Evolutionary conservation across 805 yeast genomes (phyloP).

Genomic region (Grigorovia jiainica): DNA sequence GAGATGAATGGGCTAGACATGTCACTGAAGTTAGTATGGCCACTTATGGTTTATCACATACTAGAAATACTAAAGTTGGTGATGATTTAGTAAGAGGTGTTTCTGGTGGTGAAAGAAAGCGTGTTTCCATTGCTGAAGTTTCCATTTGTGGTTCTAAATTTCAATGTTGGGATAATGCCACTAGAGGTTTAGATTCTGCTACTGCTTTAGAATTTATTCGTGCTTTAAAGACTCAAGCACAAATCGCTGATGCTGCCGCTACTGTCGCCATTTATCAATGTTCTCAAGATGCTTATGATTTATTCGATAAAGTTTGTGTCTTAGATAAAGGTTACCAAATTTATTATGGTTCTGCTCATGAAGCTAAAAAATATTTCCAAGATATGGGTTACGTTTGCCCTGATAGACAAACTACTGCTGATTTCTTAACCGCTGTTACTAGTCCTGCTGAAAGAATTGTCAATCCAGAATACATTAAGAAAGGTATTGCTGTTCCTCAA

Average conservation of each 20-base stretch:
- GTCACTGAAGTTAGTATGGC: slow-evolving; percentile 47
- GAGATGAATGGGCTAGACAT: slow-evolving; percentile 46
- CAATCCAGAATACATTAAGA: slow-evolving; percentile 26
- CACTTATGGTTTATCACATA: slow-evolving; percentile 51
- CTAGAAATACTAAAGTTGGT: slow-evolving; percentile 54
- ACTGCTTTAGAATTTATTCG: slow-evolving; percentile 70
- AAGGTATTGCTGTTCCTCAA: slow-evolving; percentile 47
- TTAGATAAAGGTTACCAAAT: slow-evolving; percentile 54
- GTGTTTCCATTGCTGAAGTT: slow-evolving; percentile 79
- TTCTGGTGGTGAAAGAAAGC: slow-evolving; percentile 80
- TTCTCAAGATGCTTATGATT: slow-evolving; percentile 53
- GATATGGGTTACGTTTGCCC: slow-evolving; percentile 62
- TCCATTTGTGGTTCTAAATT: slow-evolving; percentile 54
- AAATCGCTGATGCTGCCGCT: slow-evolving; percentile 43
- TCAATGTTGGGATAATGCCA: slow-evolving; percentile 73
- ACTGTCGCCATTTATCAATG: slow-evolving; percentile 66
- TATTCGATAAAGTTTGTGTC: slow-evolving; percentile 54
- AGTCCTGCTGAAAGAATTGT: slow-evolving; percentile 52
- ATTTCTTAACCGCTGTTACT: slow-evolving; percentile 60
- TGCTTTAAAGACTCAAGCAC: slow-evolving; percentile 56
- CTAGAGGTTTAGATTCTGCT: slow-evolving; percentile 79
- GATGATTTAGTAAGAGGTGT: slow-evolving; percentile 59
- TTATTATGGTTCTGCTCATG: slow-evolving; percentile 47
- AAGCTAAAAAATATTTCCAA: slow-evolving; percentile 49
- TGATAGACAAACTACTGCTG: slow-evolving; percentile 62